A percentile compares a stretch with the other conserved stretches of the same genome.
These are phyloP conservation scores for Aleurites moluccanus DNA, from an alignment of 441 rosid species.

Conservation along the genomic window DNA sequence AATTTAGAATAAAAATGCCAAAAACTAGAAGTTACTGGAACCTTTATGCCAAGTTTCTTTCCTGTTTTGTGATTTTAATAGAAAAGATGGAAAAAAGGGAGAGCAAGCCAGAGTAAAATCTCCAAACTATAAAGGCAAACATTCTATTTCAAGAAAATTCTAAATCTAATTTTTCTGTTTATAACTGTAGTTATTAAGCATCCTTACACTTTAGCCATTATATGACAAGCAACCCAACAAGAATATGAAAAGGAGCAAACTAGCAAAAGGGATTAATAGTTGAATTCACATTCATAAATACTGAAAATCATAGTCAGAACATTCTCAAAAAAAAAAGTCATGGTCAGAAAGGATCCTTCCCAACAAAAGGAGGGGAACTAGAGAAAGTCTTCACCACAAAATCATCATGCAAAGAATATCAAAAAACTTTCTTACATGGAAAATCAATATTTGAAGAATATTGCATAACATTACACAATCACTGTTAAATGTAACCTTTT, in stretches of 20 bases:
- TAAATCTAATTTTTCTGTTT: conserved; percentile 1
- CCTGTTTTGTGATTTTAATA: neutral
- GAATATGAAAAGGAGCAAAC: neutral
- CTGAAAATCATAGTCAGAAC: neutral
- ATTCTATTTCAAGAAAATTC: neutral
- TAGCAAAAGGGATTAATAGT: neutral
- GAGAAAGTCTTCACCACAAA: neutral
- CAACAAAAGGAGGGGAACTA: neutral
- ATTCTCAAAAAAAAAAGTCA: neutral
- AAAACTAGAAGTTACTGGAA: neutral
- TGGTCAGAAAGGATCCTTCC: neutral
- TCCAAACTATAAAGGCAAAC: neutral
- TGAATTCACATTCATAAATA: conserved; percentile 1
- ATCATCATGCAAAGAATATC: neutral
- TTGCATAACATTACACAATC: neutral
- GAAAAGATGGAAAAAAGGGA: neutral
- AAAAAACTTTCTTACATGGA: neutral
- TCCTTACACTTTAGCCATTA: neutral
- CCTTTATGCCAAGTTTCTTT: neutral
- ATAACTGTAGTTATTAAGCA: neutral
- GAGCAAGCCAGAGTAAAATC: neutral
- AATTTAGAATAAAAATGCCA: neutral
- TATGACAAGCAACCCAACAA: conserved; percentile 6
- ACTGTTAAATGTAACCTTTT: conserved; percentile 1
- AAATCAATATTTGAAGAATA: neutral